Base-by-base conservation (phyloP, 768 basidiomycete species). In the Termitomyces sp. region DNA sequence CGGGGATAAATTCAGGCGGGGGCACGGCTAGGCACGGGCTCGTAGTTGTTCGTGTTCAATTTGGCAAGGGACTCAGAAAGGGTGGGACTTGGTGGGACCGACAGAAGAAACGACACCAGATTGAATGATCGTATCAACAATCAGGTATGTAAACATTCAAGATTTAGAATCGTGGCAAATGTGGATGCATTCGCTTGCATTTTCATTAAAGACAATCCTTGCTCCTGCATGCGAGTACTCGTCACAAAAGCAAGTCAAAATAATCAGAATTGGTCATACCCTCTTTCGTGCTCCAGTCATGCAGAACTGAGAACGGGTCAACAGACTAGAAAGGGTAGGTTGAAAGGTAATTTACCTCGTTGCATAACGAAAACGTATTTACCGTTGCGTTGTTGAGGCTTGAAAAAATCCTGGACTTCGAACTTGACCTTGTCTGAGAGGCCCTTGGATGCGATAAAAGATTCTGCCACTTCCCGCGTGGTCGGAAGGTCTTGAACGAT, bases 361-460 rank as follows among this genome's bases (percentile, higher is more conserved):
- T 73, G 74, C 67, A 74, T 72, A 34, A 74, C 72, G 48, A 71
- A 76, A 47, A 76, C 64, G 60, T 74, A 73, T 62, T 72, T 74
- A 9, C 73, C 73, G 43, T 71, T 74, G 36, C 73, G 72, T 58
- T 73, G 68, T 45, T 77, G 74, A n/a, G 75, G 74, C 44, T 67
- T 69, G 66, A 76, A 77, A 63, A 76, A 73, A 61, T 76, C 71
- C 34, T 76, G 74, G 0, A 65, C 69, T 59, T 77, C 75, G 42
- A 76, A 73, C 45, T 67, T 71, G 22, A 77, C 69, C 18, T 69
- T 65, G 57, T 65, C 66, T 14, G 62, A 55, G n/a, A 76, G 57
- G 18, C 67, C 69, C 52, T 72, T 71, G 10, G 73, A 74, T 3
- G 67, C 63, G 50, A 72, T 74, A 49, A 67, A 71, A 5, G 69